Evolutionary conservation across 371 early-diverging fungal species (phyloP).

Genomic region (Lichtheimia ornata): DNA sequence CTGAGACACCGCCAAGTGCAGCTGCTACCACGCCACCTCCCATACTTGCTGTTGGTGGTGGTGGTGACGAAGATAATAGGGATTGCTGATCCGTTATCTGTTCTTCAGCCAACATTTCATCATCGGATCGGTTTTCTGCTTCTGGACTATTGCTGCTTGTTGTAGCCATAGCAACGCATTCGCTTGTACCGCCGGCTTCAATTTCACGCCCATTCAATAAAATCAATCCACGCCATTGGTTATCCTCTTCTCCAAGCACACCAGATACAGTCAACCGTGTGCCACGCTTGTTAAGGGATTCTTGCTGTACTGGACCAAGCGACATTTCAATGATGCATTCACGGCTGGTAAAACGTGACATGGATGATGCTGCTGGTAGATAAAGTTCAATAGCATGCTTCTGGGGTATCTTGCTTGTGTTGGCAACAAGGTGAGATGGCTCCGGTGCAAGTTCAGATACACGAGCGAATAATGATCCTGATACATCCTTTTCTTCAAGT

Average conservation of each 20-base stretch:
- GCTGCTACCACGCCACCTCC: slow-evolving; percentile 28
- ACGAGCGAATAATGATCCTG: slow-evolving; percentile 15
- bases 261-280: slow-evolving; percentile 31
- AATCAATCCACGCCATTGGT: slow-evolving; percentile 22
- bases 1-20: slow-evolving; percentile 34
- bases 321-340: slow-evolving; percentile 22
- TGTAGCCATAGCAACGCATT: not conserved
- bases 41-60: not conserved
- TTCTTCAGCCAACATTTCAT: slow-evolving; percentile 3
- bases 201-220: slow-evolving; percentile 21
- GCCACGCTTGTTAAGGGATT: slow-evolving; percentile 10
- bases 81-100: not conserved
- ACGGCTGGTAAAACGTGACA: not conserved
- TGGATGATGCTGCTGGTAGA: not conserved
- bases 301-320: slow-evolving; percentile 23
- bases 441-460: slow-evolving; percentile 24
- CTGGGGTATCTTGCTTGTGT: slow-evolving; percentile 7
- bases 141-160: not conserved
- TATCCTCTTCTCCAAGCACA: slow-evolving; percentile 34
- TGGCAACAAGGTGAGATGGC: slow-evolving; percentile 24
- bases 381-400: slow-evolving; percentile 18
- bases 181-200: not conserved
- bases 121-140: not conserved
- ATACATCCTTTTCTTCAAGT: slow-evolving; percentile 14
- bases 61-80: not conserved